phyloP scores from a whole-genome alignment of 2,329 filamentous ascomycete species.

The Phaeomoniella chlamydospora region DNA sequence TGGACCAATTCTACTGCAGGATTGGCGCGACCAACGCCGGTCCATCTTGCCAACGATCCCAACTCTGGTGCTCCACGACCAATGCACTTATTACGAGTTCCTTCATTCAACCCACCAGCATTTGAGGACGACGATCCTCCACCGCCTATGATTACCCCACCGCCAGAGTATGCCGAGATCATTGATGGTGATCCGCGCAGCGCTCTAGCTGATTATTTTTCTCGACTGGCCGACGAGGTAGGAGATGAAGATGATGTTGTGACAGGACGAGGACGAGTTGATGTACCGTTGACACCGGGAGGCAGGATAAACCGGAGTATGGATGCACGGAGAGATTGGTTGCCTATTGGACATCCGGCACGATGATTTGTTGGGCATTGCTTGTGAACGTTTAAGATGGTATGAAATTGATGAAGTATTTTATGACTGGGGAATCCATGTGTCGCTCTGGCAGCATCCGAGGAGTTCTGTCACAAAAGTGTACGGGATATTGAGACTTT shows the following conservation, averaged over 20 bases:
- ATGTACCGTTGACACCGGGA: conserved; percentile 49
- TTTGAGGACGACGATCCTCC: conserved; percentile 72
- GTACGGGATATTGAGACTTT: no score
- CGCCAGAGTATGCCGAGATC: conserved; percentile 70
- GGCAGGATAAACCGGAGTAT: conserved; percentile 48
- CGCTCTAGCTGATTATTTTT: conserved; percentile 73
- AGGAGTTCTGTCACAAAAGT: no score
- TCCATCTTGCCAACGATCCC: conserved; percentile 31
- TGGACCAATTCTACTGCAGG: conserved; percentile 24
- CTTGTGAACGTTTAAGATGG: no score
- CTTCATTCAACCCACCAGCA: conserved; percentile 76
- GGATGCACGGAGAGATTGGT: conserved; percentile 46
- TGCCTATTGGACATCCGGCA: conserved; percentile 20
- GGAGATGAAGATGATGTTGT: conserved; percentile 37
- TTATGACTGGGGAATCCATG: no score
- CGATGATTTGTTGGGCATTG: conserved; percentile 2
- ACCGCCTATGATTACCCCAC: conserved; percentile 61
- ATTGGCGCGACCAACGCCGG: conserved; percentile 32
- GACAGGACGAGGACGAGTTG: conserved; percentile 24
- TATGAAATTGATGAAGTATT: no score
- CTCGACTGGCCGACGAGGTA: conserved; percentile 61
- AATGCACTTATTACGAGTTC: conserved; percentile 69
- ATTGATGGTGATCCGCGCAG: conserved; percentile 55
- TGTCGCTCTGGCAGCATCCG: no score
- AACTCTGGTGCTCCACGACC: conserved; percentile 44